Percentiles rank a stretch among this genome's conserved stretches.
Evolutionary conservation across 331 rosid species (phyloP).

Genomic region (Malus hybrid): DNA sequence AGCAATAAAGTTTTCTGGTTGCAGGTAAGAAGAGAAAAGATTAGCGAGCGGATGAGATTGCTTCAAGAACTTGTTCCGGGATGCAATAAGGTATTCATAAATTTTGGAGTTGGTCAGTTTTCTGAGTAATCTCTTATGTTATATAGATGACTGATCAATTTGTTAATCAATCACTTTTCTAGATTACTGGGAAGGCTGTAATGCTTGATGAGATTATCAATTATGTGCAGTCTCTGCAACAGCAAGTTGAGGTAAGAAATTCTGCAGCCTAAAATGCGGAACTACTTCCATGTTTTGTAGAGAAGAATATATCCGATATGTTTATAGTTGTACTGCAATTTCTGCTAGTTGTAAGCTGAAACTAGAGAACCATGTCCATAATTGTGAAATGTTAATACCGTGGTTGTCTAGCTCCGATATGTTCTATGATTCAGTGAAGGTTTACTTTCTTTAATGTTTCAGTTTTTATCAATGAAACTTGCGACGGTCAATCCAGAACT

Average conservation of each 20-base stretch:
- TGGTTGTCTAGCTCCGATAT: neutral
- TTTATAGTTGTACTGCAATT: neutral
- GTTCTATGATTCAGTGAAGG: neutral
- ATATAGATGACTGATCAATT: neutral
- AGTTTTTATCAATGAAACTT: constrained; percentile 98
- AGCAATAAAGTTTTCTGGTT: neutral
- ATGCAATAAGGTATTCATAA: constrained; percentile 73
- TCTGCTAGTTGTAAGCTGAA: neutral
- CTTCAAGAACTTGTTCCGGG: constrained; percentile 99
- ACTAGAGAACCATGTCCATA: neutral
- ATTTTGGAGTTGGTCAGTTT: neutral
- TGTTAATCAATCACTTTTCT: constrained; percentile 17
- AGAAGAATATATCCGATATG: neutral
- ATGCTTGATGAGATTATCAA: constrained; percentile 97
- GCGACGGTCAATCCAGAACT: constrained; percentile 95
- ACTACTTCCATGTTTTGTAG: neutral
- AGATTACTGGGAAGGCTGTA: constrained; percentile 96
- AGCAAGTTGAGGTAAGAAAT: constrained; percentile 62
- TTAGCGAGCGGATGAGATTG: constrained; percentile 93
- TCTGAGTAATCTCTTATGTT: constrained; percentile 11
- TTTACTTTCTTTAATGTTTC: constrained; percentile 25
- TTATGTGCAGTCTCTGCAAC: constrained; percentile 94
- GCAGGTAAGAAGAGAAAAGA: constrained; percentile 98
- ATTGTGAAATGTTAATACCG: neutral
- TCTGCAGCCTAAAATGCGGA: neutral